phyloP scores from a whole-genome alignment of 305 asterid species.

The Salvia sclarea region DNA sequence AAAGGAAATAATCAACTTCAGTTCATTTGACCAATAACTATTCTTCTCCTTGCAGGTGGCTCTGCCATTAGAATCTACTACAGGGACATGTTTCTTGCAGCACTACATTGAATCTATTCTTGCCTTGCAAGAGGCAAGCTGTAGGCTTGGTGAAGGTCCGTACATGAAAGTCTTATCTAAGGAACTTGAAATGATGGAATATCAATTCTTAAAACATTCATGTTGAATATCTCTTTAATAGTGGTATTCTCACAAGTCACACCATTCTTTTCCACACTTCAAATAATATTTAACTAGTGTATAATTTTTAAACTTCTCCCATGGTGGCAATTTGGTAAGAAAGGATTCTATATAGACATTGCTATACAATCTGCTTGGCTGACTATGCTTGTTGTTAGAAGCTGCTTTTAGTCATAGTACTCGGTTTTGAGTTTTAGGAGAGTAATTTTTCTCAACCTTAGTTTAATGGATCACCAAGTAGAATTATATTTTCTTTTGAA shows the following conservation, averaged over 20 bases:
- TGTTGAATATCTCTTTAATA: conserved; percentile 9
- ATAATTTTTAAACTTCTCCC: conserved; percentile 14
- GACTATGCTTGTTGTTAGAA: background rate
- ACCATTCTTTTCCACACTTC: background rate
- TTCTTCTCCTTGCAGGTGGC: conserved; percentile 69
- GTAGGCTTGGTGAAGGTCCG: conserved; percentile 71
- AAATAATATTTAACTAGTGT: background rate
- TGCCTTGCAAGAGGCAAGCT: conserved; percentile 88
- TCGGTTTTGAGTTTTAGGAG: background rate
- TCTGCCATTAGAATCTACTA: conserved; percentile 79
- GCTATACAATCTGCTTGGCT: conserved; percentile 9
- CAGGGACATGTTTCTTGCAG: conserved; percentile 89
- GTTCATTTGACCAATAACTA: conserved; percentile 31
- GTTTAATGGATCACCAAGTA: conserved; percentile 1
- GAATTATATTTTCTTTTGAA: background rate
- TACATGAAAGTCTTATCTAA: conserved; percentile 24
- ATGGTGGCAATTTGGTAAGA: conserved; percentile 16
- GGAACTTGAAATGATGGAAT: conserved; percentile 26
- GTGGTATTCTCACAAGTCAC: background rate
- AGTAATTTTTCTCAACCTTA: background rate
- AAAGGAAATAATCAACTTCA: conserved; percentile 20
- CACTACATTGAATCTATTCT: conserved; percentile 85
- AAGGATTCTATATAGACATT: conserved; percentile 12
- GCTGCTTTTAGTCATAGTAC: background rate
- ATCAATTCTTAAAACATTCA: conserved; percentile 8